Conservation (phyloP, 805 yeast genomes). For the Priceomyces haplophilus region DNA sequence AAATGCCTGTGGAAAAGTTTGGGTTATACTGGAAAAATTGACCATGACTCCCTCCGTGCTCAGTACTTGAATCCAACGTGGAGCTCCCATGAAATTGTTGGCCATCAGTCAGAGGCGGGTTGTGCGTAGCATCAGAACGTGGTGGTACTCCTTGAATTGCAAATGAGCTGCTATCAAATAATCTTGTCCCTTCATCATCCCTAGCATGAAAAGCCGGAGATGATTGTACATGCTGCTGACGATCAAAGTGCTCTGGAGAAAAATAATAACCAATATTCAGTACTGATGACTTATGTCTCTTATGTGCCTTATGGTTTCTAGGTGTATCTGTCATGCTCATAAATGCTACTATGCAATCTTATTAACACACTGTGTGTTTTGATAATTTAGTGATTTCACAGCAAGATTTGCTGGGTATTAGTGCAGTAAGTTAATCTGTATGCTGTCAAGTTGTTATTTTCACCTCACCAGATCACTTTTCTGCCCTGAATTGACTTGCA, state of each 20-base stretch:
- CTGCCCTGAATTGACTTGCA: not conserved
- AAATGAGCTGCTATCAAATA: conserved; percentile 1
- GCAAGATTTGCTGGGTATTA: not conserved
- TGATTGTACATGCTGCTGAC: conserved; percentile 1
- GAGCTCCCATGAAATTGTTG: not conserved
- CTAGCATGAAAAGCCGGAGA: conserved; percentile 2
- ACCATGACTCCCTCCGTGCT: not conserved
- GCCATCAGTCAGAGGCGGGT: not conserved
- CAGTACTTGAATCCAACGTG: not conserved
- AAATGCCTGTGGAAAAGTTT: not conserved
- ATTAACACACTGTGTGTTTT: not conserved
- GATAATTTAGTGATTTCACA: not conserved
- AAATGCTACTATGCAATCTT: not conserved
- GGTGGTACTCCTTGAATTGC: not conserved
- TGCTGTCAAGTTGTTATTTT: not conserved
- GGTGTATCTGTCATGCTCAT: conserved; percentile 15
- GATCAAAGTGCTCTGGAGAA: conserved; percentile 7
- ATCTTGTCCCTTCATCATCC: conserved; percentile 1
- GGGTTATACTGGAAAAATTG: conserved; percentile 2
- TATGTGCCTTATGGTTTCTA: conserved; percentile 23
- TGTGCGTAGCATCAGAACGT: not conserved
- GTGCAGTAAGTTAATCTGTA: not conserved
- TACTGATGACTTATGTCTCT: conserved; percentile 36
- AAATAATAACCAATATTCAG: conserved; percentile 31
- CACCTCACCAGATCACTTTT: not conserved